Evolutionary conservation across 2,329 filamentous ascomycete species (phyloP), one percentile per base, ranked within the genome.

Genomic region (Beauveria australis): DNA sequence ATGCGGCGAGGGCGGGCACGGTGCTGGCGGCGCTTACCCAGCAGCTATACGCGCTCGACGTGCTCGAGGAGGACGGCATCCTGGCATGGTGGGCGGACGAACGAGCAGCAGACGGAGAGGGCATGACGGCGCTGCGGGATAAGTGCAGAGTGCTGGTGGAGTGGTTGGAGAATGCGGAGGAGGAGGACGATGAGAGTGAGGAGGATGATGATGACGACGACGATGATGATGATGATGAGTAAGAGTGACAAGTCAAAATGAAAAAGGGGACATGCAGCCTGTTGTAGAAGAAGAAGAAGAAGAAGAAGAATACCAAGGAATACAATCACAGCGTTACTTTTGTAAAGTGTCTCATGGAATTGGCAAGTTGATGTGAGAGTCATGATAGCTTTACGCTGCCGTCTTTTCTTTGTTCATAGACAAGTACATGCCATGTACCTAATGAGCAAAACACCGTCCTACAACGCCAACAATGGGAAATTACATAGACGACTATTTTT

Each of bases 51-150:
- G 85, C 89, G 65, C 75, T 89, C 53, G 94, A 97, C 65, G 81
- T 96, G 18, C 76, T 97, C 1, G 91, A 96, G 71, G 91, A 96
- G 69, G 92, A 97, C 47, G 92, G 89, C 0, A 89, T 96, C 66
- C 76, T 93, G 67, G 82, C 83, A 53, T 99, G 94, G 94, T 97
- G 92, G 92, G 83, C 79, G 22, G 88, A 96, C 71, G 80, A 82
- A 53, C 73, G 86, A 68, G 87, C 88, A 6, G 81, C 76, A 26
- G 86, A 85, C 60, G 85, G 79, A 16, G 88, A 89, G 60, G 82
- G 83, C 58, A 84, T 97, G 86, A 74, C 75, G 62, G 81, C 76
- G 54, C 84, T 97, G 18, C 87, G 87, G 71, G 83, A 83, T 63
- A 89, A 89, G 76, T 91, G 89, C 61, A 80, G 85, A 68, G 85